Base-by-base conservation (phyloP, 1,284 basidiomycete genomes). In the Moesziomyces aphidis region DNA sequence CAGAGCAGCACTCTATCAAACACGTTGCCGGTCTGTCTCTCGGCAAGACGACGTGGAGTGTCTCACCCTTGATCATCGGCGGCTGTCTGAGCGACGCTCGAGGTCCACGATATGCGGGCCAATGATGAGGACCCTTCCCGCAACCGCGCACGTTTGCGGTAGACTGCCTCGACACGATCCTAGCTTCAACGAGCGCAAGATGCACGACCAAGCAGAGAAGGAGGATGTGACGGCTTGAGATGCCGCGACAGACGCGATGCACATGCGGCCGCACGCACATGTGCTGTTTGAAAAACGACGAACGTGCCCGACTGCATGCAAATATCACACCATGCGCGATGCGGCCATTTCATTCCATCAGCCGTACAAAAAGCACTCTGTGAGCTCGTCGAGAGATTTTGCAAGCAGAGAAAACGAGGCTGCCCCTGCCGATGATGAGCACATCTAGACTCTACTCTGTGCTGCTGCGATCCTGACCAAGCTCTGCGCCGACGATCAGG, bases 11-110 rank as follows among this genome's bases (percentile, higher is more conserved):
- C 13, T 34, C 10, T 13, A 15, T 8, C 15, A 11, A 42, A 19
- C 21, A 10, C 21, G 10, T 47, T 47, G 22, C 46, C 46, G 22
- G n/a, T 13, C 24, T 22, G 22, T 22, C 46, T 13, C 46, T 47
- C 46, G 46, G 22, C 46, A 47, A 22, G 22, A 15, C 24, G 46
- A 47, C 46, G 24, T 22, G 4, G 5, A 22, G 23, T 55, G 53
- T 62, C 60, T 62, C 54, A 56, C 44, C 53, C 43, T 55, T 51
- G 61, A 63, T 57, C 61, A 56, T 63, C 55, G 62, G 50, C 51
- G 49, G 44, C 48, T 54, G 44, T 52, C 39, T 26, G 45, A 46
- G 44, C 52, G 26, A 17, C 22, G 22, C 46, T 47, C 22, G 46
- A 23, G 46, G 24, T 47, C 22, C 22, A 47, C 22, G 7, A 2